phyloP scores from a whole-genome alignment of 768 basidiomycete species.

The Kwoniella sp. region DNA sequence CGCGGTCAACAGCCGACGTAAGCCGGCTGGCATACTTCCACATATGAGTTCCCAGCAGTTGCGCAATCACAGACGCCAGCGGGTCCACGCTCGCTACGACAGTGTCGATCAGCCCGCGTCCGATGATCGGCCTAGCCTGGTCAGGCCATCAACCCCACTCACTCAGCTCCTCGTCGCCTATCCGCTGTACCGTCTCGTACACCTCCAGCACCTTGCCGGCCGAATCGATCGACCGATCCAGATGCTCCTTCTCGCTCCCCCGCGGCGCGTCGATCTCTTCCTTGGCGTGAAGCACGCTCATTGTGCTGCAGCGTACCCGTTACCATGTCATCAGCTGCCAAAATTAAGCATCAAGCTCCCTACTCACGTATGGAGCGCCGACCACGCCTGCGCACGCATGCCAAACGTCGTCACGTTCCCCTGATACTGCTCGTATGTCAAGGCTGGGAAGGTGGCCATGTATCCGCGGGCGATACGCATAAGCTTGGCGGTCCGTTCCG shows the following conservation, averaged over 20 bases:
- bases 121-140: too few relatives aligned
- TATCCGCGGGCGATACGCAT: conserved; percentile 14
- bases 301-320: too few relatives aligned
- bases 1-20: too few relatives aligned
- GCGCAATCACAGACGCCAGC: too few relatives aligned
- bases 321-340: neutral
- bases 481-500: conserved; percentile 14
- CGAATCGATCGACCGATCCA: conserved; percentile 4
- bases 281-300: conserved; percentile 21
- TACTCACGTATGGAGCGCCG: conserved; percentile 13
- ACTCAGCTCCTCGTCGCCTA: conserved; percentile 16
- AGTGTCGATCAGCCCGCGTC: too few relatives aligned
- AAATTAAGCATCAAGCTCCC: neutral
- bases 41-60: too few relatives aligned
- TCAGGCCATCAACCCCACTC: neutral
- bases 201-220: conserved; percentile 15
- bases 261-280: conserved; percentile 14
- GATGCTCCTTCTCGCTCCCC: conserved; percentile 1
- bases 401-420: conserved; percentile 1
- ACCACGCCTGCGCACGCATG: conserved; percentile 15
- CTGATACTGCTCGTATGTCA: neutral
- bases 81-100: too few relatives aligned
- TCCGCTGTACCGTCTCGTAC: conserved; percentile 11
- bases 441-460: conserved; percentile 8
- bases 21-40: too few relatives aligned